Evolutionary conservation across 805 yeast species (phyloP).

Genomic region (Starmerella cellae): DNA sequence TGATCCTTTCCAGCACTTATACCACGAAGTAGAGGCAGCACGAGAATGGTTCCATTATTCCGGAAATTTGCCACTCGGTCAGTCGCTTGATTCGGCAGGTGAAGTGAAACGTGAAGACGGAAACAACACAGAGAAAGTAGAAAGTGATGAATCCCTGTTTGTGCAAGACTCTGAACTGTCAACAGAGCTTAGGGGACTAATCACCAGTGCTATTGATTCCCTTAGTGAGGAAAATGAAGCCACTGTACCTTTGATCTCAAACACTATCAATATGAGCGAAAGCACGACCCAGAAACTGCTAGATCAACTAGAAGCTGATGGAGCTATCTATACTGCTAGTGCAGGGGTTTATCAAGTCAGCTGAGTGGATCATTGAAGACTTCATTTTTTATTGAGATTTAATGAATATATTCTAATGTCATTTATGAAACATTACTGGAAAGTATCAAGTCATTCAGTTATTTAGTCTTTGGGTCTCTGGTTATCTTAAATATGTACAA

Average conservation of each 20-base stretch:
- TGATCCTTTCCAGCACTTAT: constrained; percentile 38
- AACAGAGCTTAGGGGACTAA: constrained; percentile 6
- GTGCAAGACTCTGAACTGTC: constrained; percentile 3
- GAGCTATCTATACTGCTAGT: not conserved
- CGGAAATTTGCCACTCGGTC: constrained; percentile 16
- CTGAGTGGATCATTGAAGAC: not conserved
- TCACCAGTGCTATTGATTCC: constrained; percentile 6
- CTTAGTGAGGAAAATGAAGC: constrained; percentile 13
- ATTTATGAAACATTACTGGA: too few relatives aligned
- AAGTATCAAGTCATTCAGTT: too few relatives aligned
- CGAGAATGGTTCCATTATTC: constrained; percentile 31
- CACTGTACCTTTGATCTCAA: constrained; percentile 9
- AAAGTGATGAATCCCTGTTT: constrained; percentile 6
- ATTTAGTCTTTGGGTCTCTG: too few relatives aligned
- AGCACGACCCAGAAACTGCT: not conserved
- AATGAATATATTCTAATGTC: too few relatives aligned
- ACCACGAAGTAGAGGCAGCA: constrained; percentile 49
- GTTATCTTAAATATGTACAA: too few relatives aligned
- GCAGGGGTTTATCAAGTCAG: not conserved
- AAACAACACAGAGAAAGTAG: not conserved
- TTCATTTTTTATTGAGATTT: too few relatives aligned
- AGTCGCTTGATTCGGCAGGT: not conserved
- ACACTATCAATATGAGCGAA: constrained; percentile 8
- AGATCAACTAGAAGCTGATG: not conserved
- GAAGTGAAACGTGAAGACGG: not conserved